Conservation (phyloP, 2,329 filamentous ascomycete species). For the Microdochium nivale region DNA sequence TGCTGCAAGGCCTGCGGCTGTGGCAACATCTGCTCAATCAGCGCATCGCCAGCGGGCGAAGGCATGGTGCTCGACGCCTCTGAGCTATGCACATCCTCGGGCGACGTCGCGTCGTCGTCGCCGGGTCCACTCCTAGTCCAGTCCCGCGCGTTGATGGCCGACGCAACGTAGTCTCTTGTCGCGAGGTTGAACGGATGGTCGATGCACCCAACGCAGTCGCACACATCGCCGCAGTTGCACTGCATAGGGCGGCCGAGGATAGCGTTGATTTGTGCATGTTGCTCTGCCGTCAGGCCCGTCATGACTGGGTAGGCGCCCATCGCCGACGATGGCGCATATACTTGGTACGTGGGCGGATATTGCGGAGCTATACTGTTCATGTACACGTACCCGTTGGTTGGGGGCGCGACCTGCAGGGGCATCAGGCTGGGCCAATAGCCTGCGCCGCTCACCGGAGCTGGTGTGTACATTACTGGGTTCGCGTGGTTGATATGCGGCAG, state of each 20-base stretch:
- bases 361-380: not conserved
- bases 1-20: conserved; percentile 19
- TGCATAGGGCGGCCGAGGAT: not conserved
- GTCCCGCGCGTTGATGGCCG: conserved; percentile 1
- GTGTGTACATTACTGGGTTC: not conserved
- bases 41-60: not conserved
- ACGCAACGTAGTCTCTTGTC: conserved; percentile 35
- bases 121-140: not conserved
- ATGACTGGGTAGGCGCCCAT: conserved; percentile 20
- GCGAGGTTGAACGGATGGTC: conserved; percentile 60
- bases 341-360: conserved; percentile 1
- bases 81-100: not conserved
- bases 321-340: conserved; percentile 3
- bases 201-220: conserved; percentile 59
- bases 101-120: conserved; percentile 15
- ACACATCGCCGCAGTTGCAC: conserved; percentile 57
- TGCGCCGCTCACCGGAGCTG: not conserved
- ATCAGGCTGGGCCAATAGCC: not conserved
- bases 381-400: not conserved
- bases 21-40: not conserved
- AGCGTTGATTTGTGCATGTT: not conserved
- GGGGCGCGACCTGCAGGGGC: not conserved
- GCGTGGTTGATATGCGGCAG: not conserved
- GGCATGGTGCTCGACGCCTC: not conserved
- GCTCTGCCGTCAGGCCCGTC: conserved; percentile 11